These are phyloP conservation scores for Chalciporus sphaerocephalus DNA, from an alignment of 768 basidiomycete species.

Conservation along the genomic window DNA sequence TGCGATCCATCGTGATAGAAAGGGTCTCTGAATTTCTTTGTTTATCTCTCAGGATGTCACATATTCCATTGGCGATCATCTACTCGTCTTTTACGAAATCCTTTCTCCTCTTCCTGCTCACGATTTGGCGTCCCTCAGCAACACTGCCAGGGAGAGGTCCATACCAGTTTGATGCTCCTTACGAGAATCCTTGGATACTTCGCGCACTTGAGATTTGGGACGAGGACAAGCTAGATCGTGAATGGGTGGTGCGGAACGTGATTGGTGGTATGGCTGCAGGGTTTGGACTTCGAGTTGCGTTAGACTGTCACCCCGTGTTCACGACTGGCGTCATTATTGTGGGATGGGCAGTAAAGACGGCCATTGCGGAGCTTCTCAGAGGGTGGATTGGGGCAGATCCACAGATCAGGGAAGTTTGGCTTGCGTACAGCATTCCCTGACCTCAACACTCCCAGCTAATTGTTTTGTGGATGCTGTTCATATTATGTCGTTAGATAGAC, in stretches of 20 bases:
- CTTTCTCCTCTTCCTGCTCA: conserved; percentile 75
- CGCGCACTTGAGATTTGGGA: conserved; percentile 55
- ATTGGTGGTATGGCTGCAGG: conserved; percentile 85
- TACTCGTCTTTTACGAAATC: conserved; percentile 84
- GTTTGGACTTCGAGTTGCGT: conserved; percentile 77
- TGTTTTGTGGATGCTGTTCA: neutral
- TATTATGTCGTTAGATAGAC: neutral
- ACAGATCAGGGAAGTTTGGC: conserved; percentile 61
- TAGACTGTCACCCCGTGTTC: conserved; percentile 70
- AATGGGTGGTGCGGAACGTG: conserved; percentile 80
- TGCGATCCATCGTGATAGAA: neutral
- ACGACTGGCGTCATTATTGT: conserved; percentile 70
- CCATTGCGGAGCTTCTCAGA: conserved; percentile 55
- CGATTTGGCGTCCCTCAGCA: conserved; percentile 65
- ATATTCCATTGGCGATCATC: conserved; percentile 73
- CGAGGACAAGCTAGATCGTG: conserved; percentile 71
- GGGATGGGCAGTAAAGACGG: conserved; percentile 72
- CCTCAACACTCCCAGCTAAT: neutral
- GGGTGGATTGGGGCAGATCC: conserved; percentile 63
- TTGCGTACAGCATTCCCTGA: conserved; percentile 77
- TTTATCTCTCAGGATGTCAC: conserved; percentile 55
- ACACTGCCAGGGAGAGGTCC: conserved; percentile 16
- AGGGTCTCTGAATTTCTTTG: neutral
- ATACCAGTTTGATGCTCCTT: conserved; percentile 24
- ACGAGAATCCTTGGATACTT: conserved; percentile 34